Percentiles rank a stretch among this genome's conserved stretches.
Evolutionary conservation across 306 rosid species (phyloP).

Genomic region (Prunus campanulata): DNA sequence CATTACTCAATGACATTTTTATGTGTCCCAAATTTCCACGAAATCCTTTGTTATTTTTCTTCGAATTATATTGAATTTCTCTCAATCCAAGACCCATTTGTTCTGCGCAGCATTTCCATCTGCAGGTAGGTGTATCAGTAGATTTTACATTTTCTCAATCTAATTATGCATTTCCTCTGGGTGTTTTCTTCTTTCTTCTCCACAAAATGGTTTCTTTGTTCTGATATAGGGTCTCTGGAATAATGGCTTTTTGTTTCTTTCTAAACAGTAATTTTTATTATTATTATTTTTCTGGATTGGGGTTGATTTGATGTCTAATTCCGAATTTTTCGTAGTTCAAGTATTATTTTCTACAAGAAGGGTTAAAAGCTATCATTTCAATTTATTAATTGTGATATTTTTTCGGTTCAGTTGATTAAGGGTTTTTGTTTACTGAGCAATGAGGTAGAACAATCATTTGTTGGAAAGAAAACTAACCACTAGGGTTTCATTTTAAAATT

Average conservation of each 20-base stretch:
- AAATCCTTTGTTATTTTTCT: conserved; percentile 16
- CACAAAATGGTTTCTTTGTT: background rate
- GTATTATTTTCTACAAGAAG: background rate
- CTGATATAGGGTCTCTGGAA: background rate
- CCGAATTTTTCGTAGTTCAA: background rate
- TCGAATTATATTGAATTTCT: conserved; percentile 2
- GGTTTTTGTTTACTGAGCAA: background rate
- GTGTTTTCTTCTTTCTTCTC: background rate
- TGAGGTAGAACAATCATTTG: background rate
- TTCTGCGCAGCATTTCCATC: conserved; percentile 5
- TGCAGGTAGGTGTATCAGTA: conserved; percentile 7
- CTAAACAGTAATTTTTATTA: background rate
- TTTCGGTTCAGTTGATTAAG: background rate
- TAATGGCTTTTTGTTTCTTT: too few relatives aligned
- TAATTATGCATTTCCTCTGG: background rate
- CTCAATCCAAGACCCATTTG: background rate
- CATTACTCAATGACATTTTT: background rate
- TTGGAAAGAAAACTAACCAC: background rate
- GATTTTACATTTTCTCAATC: background rate
- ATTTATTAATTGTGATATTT: background rate
- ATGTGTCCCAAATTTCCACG: background rate
- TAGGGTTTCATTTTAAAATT: background rate
- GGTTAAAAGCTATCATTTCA: background rate
- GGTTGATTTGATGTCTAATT: conserved; percentile 17
- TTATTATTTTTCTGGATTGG: background rate